These are phyloP conservation scores for Pythium guiyangense DNA, from an alignment of 352 stramenopile species.

Conservation along the genomic window DNA sequence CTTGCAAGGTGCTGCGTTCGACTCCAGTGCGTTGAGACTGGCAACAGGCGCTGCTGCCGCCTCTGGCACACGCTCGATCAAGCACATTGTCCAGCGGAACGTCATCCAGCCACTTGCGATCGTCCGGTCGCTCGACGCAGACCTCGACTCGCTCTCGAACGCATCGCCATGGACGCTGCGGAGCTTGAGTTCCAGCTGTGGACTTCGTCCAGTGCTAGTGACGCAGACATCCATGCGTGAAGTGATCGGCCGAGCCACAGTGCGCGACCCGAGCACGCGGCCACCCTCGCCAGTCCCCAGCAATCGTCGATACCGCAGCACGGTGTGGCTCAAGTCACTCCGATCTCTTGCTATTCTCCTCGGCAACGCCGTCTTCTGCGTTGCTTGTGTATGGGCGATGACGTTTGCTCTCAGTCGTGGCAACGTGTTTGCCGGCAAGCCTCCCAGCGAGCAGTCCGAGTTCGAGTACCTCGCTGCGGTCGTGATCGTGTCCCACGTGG, in stretches of 20 bases:
- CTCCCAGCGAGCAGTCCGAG: not conserved
- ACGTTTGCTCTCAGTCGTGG: slow-evolving; percentile 5
- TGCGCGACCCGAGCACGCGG: not conserved
- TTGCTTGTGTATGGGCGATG: not conserved
- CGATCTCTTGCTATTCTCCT: slow-evolving; percentile 3
- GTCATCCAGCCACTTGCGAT: not conserved
- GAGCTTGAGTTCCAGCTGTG: not conserved
- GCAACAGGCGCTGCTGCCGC: not conserved
- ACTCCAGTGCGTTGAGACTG: not conserved
- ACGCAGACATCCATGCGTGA: not conserved
- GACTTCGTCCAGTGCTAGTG: not conserved
- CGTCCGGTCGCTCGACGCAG: not conserved
- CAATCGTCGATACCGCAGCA: not conserved
- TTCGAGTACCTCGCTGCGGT: slow-evolving; percentile 4
- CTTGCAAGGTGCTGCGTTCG: not conserved
- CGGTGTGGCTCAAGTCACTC: slow-evolving; percentile 7
- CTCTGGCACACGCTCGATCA: not conserved
- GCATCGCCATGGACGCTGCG: not conserved
- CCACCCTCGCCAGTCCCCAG: not conserved
- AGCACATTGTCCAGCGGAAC: not conserved
- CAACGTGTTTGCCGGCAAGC: not conserved
- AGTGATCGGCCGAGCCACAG: not conserved
- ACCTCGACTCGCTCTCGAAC: not conserved
- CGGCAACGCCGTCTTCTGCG: not conserved
- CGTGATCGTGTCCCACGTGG: not conserved